A percentile compares a stretch with the other conserved stretches of the same genome.
Conservation (phyloP, 495 filamentous ascomycete genomes). For the Aspergillus ellipticus region DNA sequence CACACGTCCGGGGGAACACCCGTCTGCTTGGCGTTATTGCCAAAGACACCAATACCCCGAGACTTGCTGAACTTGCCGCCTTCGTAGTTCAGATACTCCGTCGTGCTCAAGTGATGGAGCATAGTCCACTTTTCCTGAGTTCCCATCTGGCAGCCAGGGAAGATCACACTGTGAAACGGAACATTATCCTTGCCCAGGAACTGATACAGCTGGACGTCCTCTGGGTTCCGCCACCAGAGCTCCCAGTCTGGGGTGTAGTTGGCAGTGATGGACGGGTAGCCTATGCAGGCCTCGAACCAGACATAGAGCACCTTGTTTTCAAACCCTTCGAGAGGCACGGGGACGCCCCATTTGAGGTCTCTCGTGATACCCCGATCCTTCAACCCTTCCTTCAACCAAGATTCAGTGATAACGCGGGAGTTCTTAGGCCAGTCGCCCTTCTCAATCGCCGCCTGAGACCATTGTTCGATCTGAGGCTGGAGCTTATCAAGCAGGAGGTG, state of each 20-base stretch:
- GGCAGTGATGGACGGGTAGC: slow-evolving; percentile 92
- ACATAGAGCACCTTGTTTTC: slow-evolving; percentile 90
- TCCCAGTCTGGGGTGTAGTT: slow-evolving; percentile 91
- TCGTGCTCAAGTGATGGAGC: slow-evolving; percentile 83
- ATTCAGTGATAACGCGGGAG: slow-evolving; percentile 63
- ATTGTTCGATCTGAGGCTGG: slow-evolving; percentile 67
- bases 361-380: slow-evolving; percentile 86
- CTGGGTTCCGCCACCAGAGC: slow-evolving; percentile 90
- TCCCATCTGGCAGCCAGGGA: slow-evolving; percentile 82
- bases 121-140: slow-evolving; percentile 85
- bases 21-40: slow-evolving; percentile 74
- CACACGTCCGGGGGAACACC: slow-evolving; percentile 85
- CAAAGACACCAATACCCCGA: slow-evolving; percentile 18
- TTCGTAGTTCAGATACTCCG: slow-evolving; percentile 96
- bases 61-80: slow-evolving; percentile 79
- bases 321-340: slow-evolving; percentile 60
- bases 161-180: slow-evolving; percentile 88
- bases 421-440: slow-evolving; percentile 77
- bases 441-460: slow-evolving; percentile 55
- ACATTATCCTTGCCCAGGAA: slow-evolving; percentile 99
- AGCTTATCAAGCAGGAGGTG: slow-evolving; percentile 78
- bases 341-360: slow-evolving; percentile 86
- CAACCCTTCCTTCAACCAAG: slow-evolving; percentile 79
- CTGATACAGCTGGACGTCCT: slow-evolving; percentile 87
- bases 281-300: slow-evolving; percentile 98